Evolutionary conservation across 306 rosid species (phyloP).

Genomic region (Glycine latifolia): DNA sequence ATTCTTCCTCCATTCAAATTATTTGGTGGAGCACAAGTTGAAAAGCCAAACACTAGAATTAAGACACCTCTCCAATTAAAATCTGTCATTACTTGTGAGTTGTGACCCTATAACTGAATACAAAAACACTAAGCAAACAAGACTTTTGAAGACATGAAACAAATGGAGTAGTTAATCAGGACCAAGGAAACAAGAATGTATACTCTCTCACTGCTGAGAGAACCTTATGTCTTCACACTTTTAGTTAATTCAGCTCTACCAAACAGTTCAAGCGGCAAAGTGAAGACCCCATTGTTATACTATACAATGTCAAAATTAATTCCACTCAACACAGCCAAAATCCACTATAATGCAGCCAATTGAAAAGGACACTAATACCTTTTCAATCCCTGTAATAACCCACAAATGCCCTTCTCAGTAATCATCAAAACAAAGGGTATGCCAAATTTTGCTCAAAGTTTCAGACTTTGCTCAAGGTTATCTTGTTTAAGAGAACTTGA

Average conservation of each 20-base stretch:
- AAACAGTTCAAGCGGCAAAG: slow-evolving; percentile 1
- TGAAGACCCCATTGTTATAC: neutral
- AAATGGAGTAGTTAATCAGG: neutral
- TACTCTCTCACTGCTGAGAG: neutral
- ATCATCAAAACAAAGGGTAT: neutral
- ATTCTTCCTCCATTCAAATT: too few relatives aligned
- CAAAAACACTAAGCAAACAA: neutral
- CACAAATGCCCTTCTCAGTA: neutral
- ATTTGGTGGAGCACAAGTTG: too few relatives aligned
- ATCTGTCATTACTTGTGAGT: neutral
- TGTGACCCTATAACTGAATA: neutral
- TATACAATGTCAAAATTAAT: slow-evolving; percentile 16
- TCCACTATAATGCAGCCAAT: slow-evolving; percentile 8
- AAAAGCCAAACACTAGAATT: too few relatives aligned
- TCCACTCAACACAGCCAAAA: slow-evolving; percentile 16
- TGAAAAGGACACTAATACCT: slow-evolving; percentile 21
- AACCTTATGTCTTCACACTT: neutral
- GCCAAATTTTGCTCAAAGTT: slow-evolving; percentile 5
- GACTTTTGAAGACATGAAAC: neutral
- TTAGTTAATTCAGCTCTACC: neutral
- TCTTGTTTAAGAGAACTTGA: slow-evolving; percentile 1
- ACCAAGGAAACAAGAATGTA: too few relatives aligned
- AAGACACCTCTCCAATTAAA: neutral
- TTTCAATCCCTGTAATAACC: too few relatives aligned
- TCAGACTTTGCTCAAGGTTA: neutral